phyloP scores from a whole-genome alignment of 352 stramenopile genomes.

The Phytophthora pluvialis region DNA sequence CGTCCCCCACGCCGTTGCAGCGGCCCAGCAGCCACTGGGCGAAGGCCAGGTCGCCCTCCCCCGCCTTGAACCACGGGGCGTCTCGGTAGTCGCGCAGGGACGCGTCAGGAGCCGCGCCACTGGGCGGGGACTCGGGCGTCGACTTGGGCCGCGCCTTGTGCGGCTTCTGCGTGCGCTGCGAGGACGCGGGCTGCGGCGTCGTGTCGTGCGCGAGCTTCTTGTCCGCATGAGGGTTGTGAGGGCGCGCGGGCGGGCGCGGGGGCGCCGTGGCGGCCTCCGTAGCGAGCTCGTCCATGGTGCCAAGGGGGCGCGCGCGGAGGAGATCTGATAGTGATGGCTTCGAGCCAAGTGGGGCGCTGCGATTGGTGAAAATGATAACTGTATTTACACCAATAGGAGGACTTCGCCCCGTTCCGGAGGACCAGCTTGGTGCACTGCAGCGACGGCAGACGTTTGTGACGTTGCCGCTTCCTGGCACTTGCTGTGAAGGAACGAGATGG shows the following conservation, averaged over 20 bases:
- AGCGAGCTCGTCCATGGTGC: conserved; percentile 30
- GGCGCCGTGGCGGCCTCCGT: conserved; percentile 7
- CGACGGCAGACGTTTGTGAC: no score
- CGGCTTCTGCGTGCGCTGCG: conserved; percentile 29
- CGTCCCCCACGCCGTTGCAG: conserved; percentile 52
- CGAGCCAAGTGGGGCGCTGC: no score
- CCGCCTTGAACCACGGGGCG: conserved; percentile 52
- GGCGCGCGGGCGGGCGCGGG: background rate
- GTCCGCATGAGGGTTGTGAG: background rate
- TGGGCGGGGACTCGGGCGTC: background rate
- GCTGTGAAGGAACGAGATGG: no score
- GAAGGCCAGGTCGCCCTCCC: conserved; percentile 51
- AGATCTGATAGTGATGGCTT: no score
- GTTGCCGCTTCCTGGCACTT: no score
- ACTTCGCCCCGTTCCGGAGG: no score
- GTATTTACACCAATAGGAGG: no score
- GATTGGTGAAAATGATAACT: no score
- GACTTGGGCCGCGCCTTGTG: conserved; percentile 18
- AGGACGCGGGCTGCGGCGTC: conserved; percentile 7
- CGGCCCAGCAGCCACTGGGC: conserved; percentile 68
- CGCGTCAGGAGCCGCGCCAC: background rate
- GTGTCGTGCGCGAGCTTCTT: conserved; percentile 4
- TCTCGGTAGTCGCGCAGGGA: conserved; percentile 40
- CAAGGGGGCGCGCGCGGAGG: conserved; percentile 3
- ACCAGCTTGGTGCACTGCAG: no score